These are phyloP conservation scores for Bauhinia variegata DNA, from an alignment of 306 rosid species.

Conservation along the genomic window DNA sequence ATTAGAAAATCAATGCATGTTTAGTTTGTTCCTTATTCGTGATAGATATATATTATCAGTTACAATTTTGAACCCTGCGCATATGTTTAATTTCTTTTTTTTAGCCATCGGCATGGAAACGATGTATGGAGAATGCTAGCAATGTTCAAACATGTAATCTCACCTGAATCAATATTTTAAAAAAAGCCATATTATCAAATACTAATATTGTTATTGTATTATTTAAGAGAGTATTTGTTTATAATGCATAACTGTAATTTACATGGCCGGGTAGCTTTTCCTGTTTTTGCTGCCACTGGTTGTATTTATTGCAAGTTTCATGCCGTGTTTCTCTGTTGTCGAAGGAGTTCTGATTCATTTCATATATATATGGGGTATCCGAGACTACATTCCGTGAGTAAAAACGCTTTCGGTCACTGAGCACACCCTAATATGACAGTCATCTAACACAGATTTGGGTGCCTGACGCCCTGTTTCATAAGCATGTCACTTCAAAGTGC, in stretches of 20 bases:
- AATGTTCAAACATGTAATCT: not conserved
- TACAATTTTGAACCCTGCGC: slow-evolving; percentile 40
- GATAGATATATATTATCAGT: slow-evolving; percentile 21
- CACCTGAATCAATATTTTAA: not conserved
- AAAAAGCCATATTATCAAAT: not conserved
- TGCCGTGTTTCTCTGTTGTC: not conserved
- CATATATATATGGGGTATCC: not conserved
- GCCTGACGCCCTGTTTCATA: not conserved
- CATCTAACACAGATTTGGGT: not conserved
- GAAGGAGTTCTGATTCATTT: too few species aligned
- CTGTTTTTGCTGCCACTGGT: not conserved
- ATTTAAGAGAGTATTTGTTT: too few species aligned
- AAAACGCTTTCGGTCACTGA: not conserved
- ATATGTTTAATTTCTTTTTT: slow-evolving; percentile 13
- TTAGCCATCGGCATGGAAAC: not conserved
- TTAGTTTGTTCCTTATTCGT: slow-evolving; percentile 16
- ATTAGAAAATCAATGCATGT: slow-evolving; percentile 3
- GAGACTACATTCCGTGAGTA: not conserved
- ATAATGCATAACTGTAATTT: too few species aligned
- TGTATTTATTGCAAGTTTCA: not conserved
- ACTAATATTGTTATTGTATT: not conserved
- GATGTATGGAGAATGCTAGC: slow-evolving; percentile 7
- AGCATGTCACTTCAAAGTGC: not conserved
- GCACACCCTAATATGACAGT: not conserved
- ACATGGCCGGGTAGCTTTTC: not conserved